These are phyloP conservation scores for Termitomyces bulborhizus DNA, from an alignment of 768 basidiomycete species.

Conservation along the genomic window DNA sequence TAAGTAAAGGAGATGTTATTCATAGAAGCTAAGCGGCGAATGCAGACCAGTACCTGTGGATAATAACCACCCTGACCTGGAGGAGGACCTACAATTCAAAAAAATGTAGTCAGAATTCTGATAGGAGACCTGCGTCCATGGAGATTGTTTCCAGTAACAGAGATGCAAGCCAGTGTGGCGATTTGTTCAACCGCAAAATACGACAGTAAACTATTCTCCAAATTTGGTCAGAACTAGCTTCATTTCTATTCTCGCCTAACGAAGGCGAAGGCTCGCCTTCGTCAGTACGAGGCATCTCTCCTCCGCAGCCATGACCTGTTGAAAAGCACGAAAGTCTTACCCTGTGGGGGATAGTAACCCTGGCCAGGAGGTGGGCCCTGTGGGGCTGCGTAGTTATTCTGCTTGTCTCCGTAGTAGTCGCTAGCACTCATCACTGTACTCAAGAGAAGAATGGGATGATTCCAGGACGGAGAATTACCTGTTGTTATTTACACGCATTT, in stretches of 20 bases:
- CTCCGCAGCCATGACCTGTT: neutral
- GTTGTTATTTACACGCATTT: slow-evolving; percentile 25
- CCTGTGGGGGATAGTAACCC: slow-evolving; percentile 11
- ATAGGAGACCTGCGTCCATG: neutral
- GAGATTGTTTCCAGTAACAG: neutral
- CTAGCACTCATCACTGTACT: slow-evolving; percentile 55
- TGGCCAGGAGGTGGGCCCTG: slow-evolving; percentile 33
- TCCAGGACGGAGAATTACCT: slow-evolving; percentile 4
- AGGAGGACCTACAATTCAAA: slow-evolving; percentile 34
- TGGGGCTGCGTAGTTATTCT: slow-evolving; percentile 50
- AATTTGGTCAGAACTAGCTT: neutral
- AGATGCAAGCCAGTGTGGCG: neutral
- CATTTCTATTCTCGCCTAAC: neutral
- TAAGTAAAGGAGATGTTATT: slow-evolving; percentile 20
- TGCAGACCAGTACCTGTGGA: slow-evolving; percentile 32
- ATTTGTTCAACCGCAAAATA: neutral
- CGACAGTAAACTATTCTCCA: neutral
- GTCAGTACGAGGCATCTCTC: neutral
- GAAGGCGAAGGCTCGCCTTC: neutral
- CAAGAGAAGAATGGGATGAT: slow-evolving; percentile 4
- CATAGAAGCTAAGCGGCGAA: neutral
- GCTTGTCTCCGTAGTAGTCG: slow-evolving; percentile 62
- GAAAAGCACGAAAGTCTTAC: slow-evolving; percentile 2
- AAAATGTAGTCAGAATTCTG: slow-evolving; percentile 2
- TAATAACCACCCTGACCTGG: slow-evolving; percentile 65